Base-by-base conservation (phyloP, 23 red algal species). In the Porphyridium purpureum region DNA sequence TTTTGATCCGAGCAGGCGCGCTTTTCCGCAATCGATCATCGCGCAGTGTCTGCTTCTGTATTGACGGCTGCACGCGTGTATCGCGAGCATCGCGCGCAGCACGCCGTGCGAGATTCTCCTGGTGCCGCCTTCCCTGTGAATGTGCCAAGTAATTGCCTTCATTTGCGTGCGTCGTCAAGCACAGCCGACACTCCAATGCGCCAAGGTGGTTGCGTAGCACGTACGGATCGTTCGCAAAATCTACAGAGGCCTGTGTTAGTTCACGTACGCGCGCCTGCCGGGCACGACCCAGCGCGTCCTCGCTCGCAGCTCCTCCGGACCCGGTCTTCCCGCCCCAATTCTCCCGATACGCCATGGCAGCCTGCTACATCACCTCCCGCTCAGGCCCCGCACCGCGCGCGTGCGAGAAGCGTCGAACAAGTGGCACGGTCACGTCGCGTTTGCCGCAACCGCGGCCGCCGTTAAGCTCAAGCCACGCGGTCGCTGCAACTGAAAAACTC, bases 131-230 rank as follows among this genome's bases (percentile, higher is more conserved):
- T 22, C 90, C 78, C 26, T 80, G 69, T 7, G 90, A 77, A 64
- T 98, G 90, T 7, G 79, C 90, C 4, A 98, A 66, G 47, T 98
- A 98, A 27, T 86, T 86, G 15, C 77, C 90, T 22, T 98, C 90
- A 30, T 75, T 98, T 1, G 67, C 57, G 29, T 98, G 90, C 24
- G 86, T 46, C 1, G 90, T 86, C 20, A 81, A 63, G 69, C 90
- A 98, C 19, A 98, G 64, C 54, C 86, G 85, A 46, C 90, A 98
- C 53, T 98, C 90, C 21, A 77, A 69, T 0, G 80, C 61, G 3
- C 90, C 90, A 26, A 98, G 60, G 33, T 83, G 90, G 33, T 98
- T 98, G 22, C 79, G 63, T 65, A 98, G 68, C 8, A 83, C 68
- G 57, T 98, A 98, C 2, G 79, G 77, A 41, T 98, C 90, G 30